phyloP scores from a whole-genome alignment of 345 rosid species.

The Xanthoceras sorbifolium region DNA sequence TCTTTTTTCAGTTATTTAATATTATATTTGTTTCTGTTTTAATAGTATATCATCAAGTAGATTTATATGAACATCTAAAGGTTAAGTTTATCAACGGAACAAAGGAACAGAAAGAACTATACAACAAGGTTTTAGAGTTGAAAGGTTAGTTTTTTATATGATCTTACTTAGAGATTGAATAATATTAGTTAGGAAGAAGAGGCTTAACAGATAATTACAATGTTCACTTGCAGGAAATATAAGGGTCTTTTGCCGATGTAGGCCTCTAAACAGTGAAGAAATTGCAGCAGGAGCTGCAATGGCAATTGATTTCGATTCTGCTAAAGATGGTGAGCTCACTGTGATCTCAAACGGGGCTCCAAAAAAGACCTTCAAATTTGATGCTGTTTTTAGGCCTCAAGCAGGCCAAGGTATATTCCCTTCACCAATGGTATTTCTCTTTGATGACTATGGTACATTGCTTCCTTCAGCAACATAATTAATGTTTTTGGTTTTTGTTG shows the following conservation, averaged over 20 bases:
- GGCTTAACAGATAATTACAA: constrained; percentile 24
- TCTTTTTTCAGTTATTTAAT: constrained; percentile 6
- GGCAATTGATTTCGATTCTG: constrained; percentile 75
- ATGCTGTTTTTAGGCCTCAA: constrained; percentile 86
- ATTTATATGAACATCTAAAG: constrained; percentile 64
- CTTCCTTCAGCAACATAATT: constrained; percentile 2
- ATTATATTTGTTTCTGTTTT: constrained; percentile 2
- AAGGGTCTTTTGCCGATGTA: constrained; percentile 92
- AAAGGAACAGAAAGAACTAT: constrained; percentile 76
- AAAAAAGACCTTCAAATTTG: constrained; percentile 79
- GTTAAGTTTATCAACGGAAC: constrained; percentile 63
- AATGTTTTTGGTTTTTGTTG: constrained; percentile 16
- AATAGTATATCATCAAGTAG: constrained; percentile 68
- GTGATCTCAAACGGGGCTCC: constrained; percentile 79
- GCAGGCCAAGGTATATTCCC: constrained; percentile 73
- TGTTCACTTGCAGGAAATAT: constrained; percentile 74
- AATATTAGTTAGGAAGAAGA: constrained; percentile 15
- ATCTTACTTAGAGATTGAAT: constrained; percentile 14
- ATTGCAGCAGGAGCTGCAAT: constrained; percentile 54
- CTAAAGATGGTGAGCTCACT: constrained; percentile 83
- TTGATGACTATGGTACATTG: not conserved
- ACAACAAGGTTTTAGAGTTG: constrained; percentile 88
- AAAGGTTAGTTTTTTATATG: constrained; percentile 58
- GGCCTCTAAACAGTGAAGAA: constrained; percentile 82
- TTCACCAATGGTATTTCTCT: not conserved